Conservation (phyloP, 306 rosid genomes). For the Ceratonia siliqua region DNA sequence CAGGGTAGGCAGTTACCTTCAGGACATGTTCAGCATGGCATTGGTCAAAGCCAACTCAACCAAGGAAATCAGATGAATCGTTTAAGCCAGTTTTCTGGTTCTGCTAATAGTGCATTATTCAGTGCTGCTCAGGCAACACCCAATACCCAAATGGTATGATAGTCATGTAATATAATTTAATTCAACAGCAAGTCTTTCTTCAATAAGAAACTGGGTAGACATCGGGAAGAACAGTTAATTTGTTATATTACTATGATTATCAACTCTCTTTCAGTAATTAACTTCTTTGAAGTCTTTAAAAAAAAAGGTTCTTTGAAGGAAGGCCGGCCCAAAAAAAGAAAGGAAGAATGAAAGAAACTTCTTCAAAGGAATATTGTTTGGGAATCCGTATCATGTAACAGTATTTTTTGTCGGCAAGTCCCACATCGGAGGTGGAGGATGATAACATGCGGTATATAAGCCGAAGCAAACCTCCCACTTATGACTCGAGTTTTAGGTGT, state of each 20-base stretch:
- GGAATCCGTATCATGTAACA: conserved; percentile 1
- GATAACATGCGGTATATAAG: too few species aligned
- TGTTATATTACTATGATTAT: not conserved
- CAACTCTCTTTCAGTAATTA: not conserved
- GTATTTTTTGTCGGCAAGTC: not conserved
- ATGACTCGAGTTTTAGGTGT: too few species aligned
- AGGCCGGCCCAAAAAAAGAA: not conserved
- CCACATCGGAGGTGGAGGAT: too few species aligned
- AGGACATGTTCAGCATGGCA: conserved; percentile 82
- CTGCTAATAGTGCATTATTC: conserved; percentile 81
- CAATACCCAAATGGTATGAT: conserved; percentile 82
- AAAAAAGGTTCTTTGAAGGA: too few species aligned
- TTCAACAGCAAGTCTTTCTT: not conserved
- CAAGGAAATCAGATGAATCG: conserved; percentile 96
- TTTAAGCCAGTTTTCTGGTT: conserved; percentile 70
- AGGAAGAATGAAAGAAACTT: not conserved
- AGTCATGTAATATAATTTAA: conserved; percentile 17
- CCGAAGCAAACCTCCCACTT: too few species aligned
- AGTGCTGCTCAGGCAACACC: conserved; percentile 89
- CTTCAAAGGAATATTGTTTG: conserved; percentile 1
- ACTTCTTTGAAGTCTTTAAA: not conserved
- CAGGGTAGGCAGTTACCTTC: conserved; percentile 90
- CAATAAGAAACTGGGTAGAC: not conserved
- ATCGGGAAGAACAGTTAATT: not conserved
- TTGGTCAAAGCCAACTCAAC: conserved; percentile 86